Percentiles rank a stretch among this genome's conserved stretches.
Evolutionary conservation across 176 grass and related monocot genomes (phyloP).

Genomic region (Hyparrhenia diplandra): DNA sequence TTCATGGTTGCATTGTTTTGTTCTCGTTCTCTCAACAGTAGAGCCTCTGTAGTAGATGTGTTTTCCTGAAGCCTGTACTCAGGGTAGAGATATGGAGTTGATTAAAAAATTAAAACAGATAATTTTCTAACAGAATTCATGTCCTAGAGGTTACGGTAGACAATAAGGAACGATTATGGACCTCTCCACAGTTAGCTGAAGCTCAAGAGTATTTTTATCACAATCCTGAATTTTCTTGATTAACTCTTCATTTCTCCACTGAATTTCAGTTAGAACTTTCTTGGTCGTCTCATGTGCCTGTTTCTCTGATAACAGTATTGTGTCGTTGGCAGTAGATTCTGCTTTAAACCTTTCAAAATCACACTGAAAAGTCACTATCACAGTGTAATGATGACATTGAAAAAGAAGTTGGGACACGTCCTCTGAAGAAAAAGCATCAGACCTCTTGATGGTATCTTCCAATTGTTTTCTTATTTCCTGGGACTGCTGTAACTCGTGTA

Average conservation of each 20-base stretch:
- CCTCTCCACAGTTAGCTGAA: slow-evolving; percentile 49
- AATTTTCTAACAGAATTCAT: background rate
- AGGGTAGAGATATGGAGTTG: background rate
- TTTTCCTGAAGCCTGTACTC: background rate
- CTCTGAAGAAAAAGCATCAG: slow-evolving; percentile 28
- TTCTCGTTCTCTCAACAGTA: background rate
- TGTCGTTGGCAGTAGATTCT: slow-evolving; percentile 39
- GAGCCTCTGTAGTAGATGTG: slow-evolving; percentile 8
- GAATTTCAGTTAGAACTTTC: slow-evolving; percentile 42
- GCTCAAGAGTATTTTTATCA: slow-evolving; percentile 43
- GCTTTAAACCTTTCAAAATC: slow-evolving; percentile 39
- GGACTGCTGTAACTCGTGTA: slow-evolving; percentile 33
- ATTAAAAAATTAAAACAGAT: slow-evolving; percentile 1
- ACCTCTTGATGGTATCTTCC: slow-evolving; percentile 51
- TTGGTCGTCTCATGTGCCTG: slow-evolving; percentile 37
- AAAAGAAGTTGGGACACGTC: slow-evolving; percentile 17
- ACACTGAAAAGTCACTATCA: slow-evolving; percentile 20
- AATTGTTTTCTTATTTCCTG: slow-evolving; percentile 47
- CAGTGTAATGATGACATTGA: slow-evolving; percentile 7
- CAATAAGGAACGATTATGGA: slow-evolving; percentile 27
- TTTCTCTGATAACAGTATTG: slow-evolving; percentile 41
- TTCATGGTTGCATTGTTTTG: slow-evolving; percentile 39
- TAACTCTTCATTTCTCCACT: slow-evolving; percentile 38
- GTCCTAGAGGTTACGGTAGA: background rate
- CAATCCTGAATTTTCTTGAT: slow-evolving; percentile 39